Percentiles rank a stretch among this genome's conserved stretches.
phyloP scores from a whole-genome alignment of 345 rosid species.

The Tarenaya hassleriana region DNA sequence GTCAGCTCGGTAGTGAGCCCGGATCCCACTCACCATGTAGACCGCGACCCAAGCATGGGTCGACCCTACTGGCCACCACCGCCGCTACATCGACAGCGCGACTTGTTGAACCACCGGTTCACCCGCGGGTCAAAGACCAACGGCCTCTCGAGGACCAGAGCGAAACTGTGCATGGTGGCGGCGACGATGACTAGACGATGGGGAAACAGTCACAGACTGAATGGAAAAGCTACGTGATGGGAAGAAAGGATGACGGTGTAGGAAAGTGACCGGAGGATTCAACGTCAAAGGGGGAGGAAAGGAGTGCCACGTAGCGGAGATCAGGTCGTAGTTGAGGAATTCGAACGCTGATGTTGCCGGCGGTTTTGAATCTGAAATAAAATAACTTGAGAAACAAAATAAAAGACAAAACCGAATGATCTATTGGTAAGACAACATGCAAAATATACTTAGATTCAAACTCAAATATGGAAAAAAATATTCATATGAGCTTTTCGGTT shows the following conservation, averaged over 20 bases:
- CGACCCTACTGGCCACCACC: constrained; percentile 34
- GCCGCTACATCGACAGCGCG: constrained; percentile 21
- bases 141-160: constrained; percentile 32
- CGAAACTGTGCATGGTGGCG: constrained; percentile 22
- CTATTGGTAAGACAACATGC: no score
- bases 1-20: constrained; percentile 19
- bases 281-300: constrained; percentile 30
- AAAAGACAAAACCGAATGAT: no score
- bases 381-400: no score
- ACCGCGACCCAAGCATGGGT: no score
- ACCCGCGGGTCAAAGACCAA: constrained; percentile 27
- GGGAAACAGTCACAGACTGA: constrained; percentile 29
- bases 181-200: no score
- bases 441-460: no score
- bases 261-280: constrained; percentile 25
- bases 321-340: no score
- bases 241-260: constrained; percentile 35
- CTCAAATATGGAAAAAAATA: no score
- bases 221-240: constrained; percentile 26
- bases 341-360: no score
- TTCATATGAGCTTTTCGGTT: no score
- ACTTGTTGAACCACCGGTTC: constrained; percentile 25
- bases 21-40: constrained; percentile 33
- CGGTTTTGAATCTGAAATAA: no score
- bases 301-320: constrained; percentile 19